These are phyloP conservation scores for Argentina anserina DNA, from an alignment of 306 rosid species.

Conservation along the genomic window DNA sequence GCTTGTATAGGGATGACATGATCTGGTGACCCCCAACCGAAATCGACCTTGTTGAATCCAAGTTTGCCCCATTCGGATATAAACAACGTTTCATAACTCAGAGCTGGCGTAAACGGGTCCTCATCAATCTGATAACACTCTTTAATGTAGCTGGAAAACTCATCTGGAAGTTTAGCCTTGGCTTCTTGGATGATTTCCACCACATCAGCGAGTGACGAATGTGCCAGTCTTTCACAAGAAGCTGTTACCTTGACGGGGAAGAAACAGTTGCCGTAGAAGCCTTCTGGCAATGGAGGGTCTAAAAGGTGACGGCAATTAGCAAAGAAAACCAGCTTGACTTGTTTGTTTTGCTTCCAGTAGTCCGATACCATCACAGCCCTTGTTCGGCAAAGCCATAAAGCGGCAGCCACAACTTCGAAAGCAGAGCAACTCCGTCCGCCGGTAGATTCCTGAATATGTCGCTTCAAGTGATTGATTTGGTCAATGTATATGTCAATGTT, in stretches of 20 bases:
- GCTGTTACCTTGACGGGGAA: conserved; percentile 52
- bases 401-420: conserved; percentile 63
- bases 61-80: conserved; percentile 78
- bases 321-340: conserved; percentile 52
- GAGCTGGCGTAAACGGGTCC: conserved; percentile 60
- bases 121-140: conserved; percentile 19
- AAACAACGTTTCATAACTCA: conserved; percentile 46
- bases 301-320: conserved; percentile 66
- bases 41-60: conserved; percentile 69
- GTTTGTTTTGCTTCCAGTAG: not conserved
- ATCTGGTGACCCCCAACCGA: conserved; percentile 61
- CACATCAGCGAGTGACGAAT: conserved; percentile 27
- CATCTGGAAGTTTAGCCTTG: conserved; percentile 41
- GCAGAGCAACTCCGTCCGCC: conserved; percentile 56
- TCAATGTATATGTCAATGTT: conserved; percentile 48
- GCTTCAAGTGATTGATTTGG: conserved; percentile 41
- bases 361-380: conserved; percentile 27
- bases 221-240: conserved; percentile 25
- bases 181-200: conserved; percentile 60
- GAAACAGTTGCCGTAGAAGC: conserved; percentile 85
- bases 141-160: conserved; percentile 47
- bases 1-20: conserved; percentile 64
- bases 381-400: conserved; percentile 57
- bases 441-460: conserved; percentile 35
- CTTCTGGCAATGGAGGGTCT: conserved; percentile 64